phyloP scores from a whole-genome alignment of 495 filamentous ascomycete genomes.

The Xylaria longipes region DNA sequence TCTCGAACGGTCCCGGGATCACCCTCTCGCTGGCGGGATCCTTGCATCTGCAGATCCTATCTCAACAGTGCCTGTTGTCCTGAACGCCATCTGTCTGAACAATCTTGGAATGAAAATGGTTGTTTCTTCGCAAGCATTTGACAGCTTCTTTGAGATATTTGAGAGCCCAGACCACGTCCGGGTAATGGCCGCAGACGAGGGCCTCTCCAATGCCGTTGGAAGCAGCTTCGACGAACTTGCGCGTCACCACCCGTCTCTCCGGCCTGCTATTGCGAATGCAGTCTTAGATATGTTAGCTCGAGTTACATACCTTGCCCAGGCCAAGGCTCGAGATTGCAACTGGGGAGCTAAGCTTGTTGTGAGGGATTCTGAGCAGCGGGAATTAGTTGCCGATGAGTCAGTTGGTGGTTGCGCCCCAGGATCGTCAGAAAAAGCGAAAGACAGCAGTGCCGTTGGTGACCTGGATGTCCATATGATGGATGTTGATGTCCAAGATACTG shows the following conservation, averaged over 20 bases:
- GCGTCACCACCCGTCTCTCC: constrained; percentile 87
- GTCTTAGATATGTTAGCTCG: constrained; percentile 84
- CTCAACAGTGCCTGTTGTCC: constrained; percentile 79
- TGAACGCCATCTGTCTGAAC: constrained; percentile 94
- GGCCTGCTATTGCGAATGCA: constrained; percentile 76
- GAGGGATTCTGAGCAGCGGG: constrained; percentile 56
- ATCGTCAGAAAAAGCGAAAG: constrained; percentile 46
- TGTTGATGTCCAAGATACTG: constrained; percentile 40
- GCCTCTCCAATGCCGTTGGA: constrained; percentile 71
- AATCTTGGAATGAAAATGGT: constrained; percentile 88
- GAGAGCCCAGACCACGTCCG: constrained; percentile 90
- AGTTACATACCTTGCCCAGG: constrained; percentile 71
- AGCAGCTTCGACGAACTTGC: constrained; percentile 91
- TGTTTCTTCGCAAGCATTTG: constrained; percentile 78
- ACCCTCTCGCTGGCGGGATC: constrained; percentile 72
- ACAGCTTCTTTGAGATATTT: constrained; percentile 91
- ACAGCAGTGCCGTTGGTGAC: constrained; percentile 40
- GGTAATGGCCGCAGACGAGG: constrained; percentile 73
- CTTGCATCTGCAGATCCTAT: constrained; percentile 86
- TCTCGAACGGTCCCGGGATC: constrained; percentile 49
- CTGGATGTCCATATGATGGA: constrained; percentile 66
- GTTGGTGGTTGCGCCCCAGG: constrained; percentile 31
- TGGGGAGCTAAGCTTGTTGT: constrained; percentile 83
- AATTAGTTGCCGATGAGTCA: constrained; percentile 56
- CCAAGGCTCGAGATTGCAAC: constrained; percentile 68